Evolutionary conservation across 2,329 filamentous ascomycete genomes (phyloP).

Genomic region (Botrytis paeoniae): DNA sequence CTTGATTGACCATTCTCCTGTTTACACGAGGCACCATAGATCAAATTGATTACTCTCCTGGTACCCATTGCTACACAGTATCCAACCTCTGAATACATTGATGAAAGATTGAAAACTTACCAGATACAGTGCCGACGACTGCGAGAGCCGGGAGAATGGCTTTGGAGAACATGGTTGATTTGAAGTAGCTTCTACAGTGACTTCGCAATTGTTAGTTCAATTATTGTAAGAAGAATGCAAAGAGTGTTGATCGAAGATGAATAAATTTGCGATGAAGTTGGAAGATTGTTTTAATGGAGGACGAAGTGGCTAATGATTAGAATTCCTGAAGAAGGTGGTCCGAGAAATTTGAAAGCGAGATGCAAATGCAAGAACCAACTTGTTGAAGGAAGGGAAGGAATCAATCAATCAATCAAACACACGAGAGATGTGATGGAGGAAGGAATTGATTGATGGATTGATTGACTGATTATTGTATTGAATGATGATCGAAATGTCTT

Average conservation of each 20-base stretch:
- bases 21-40: not conserved
- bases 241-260: slow-evolving; percentile 15
- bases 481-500: not conserved
- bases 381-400: slow-evolving; percentile 2
- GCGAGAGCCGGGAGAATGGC: slow-evolving; percentile 18
- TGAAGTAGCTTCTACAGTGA: slow-evolving; percentile 18
- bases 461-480: not conserved
- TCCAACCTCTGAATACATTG: not conserved
- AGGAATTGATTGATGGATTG: not conserved
- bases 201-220: slow-evolving; percentile 14
- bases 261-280: not conserved
- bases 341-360: not conserved
- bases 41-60: not conserved
- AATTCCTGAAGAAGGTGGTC: not conserved
- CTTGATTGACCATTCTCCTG: not conserved
- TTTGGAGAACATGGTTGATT: slow-evolving; percentile 18
- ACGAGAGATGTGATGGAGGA: not conserved
- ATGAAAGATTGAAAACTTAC: slow-evolving; percentile 7
- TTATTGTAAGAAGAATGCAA: slow-evolving; percentile 17
- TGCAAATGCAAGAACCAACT: not conserved
- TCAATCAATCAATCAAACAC: not conserved
- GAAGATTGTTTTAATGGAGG: not conserved
- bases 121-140: slow-evolving; percentile 16
- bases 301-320: not conserved
- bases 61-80: not conserved